Evolutionary conservation across 345 rosid genomes (phyloP).

Genomic region (Citrus unshiu): DNA sequence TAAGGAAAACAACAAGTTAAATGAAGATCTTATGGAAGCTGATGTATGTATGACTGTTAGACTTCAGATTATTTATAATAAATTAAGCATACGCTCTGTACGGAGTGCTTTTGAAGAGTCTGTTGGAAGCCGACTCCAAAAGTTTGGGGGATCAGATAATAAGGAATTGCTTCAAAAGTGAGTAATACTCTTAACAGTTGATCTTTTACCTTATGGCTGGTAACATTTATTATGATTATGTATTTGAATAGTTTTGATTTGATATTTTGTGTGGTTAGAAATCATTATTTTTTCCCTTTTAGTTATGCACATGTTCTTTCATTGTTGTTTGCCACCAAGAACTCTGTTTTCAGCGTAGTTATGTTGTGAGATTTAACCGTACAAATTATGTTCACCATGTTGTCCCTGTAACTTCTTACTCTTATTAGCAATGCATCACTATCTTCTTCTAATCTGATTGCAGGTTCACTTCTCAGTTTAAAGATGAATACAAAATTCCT

Average conservation of each 20-base stretch:
- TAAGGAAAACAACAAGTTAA: slow-evolving; percentile 44
- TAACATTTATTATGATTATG: background rate
- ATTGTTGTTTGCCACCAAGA: background rate
- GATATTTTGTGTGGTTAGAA: background rate
- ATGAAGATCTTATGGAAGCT: slow-evolving; percentile 57
- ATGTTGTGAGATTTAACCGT: background rate
- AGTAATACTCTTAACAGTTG: background rate
- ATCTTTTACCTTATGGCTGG: background rate
- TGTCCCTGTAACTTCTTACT: background rate
- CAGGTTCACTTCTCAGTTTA: slow-evolving; percentile 84
- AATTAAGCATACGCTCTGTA: slow-evolving; percentile 63
- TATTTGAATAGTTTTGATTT: background rate
- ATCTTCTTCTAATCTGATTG: slow-evolving; percentile 3
- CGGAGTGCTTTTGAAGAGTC: slow-evolving; percentile 84
- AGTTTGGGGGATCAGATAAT: slow-evolving; percentile 59
- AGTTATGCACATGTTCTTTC: background rate
- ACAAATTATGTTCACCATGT: background rate
- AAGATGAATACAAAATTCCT: slow-evolving; percentile 91
- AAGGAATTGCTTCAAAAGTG: slow-evolving; percentile 80
- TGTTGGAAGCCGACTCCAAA: slow-evolving; percentile 73
- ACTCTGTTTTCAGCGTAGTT: background rate
- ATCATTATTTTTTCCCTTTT: background rate
- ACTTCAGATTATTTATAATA: slow-evolving; percentile 74
- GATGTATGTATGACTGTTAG: slow-evolving; percentile 70
- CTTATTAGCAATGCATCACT: background rate